Base-by-base conservation (phyloP, 2,329 filamentous ascomycete genomes). In the Monosporascus cannonballus region DNA sequence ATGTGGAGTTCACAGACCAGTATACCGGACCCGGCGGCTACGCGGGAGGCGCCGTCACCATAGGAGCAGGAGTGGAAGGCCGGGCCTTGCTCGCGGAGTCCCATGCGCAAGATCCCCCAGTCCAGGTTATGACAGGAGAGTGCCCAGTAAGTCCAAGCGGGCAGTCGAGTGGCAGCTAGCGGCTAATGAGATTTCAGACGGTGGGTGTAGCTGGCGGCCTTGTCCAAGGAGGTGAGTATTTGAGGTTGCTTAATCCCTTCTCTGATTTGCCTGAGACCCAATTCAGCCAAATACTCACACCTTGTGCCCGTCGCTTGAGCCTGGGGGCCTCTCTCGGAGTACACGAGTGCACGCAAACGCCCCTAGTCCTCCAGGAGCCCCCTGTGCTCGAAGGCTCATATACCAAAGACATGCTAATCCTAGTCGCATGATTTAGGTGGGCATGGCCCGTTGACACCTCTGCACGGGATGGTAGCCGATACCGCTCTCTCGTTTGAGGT, bases 141-240 rank as follows among this genome's bases (percentile, higher is more conserved):
- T 82, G 79, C 57, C 70, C 76, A 3, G 76, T 71, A 57, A 60
- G 68, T 58, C 9, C 25, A 27, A 4, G 25, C 50, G 38, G 41
- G 50, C 18, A 63, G 3, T 48, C 52, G 27, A 18, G 4, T 27
- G 17, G 24, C 6, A 51, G 30, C 11, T 42, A 5, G 25, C 18
- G 41, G 34, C 50, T 59, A 45, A 61, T 7, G 24, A 44, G 20
- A 11, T 24, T n/a, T 25, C 51, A 68, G 75, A 75, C 78, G 1
- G 81, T 86, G 3, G 82, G 82, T 8, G 62, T 83, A 14, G 76
- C 79, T 1, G 83, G 83, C n/a, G 83, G 83, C 2, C 83, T 81
- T 54, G 75, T 74, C 1, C 79, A 83, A 64, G 82, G 81, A 4
- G 83, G 80, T 14, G 17, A 46, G 42, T 34, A 14, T 34, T 11